Percentiles rank a stretch among this genome's conserved stretches.
Evolutionary conservation across 2,329 filamentous ascomycete genomes (phyloP).

Genomic region (Scolecobasidium constrictum): DNA sequence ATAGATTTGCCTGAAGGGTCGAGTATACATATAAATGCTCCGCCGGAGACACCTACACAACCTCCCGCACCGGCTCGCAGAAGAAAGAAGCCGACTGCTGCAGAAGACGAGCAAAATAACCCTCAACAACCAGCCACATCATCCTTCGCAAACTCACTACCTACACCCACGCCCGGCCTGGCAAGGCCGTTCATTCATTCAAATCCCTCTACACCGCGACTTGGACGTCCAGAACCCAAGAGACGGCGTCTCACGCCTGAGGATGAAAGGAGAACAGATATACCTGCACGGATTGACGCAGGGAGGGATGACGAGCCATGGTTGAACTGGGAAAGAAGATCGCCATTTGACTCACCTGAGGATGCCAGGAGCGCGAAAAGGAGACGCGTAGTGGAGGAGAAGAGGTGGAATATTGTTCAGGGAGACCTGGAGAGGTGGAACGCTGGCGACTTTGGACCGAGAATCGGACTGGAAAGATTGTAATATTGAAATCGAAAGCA

Average conservation of each 20-base stretch:
- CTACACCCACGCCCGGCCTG: slow-evolving; percentile 2
- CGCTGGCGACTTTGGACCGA: slow-evolving; percentile 24
- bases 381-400: slow-evolving; percentile 20
- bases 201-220: slow-evolving; percentile 1
- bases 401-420: slow-evolving; percentile 21
- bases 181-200: neutral
- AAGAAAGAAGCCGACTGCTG: slow-evolving; percentile 1
- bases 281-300: neutral
- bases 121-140: neutral
- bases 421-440: slow-evolving; percentile 24
- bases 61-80: neutral
- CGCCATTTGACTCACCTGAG: neutral
- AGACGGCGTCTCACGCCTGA: slow-evolving; percentile 2
- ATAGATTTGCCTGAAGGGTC: slow-evolving; percentile 3
- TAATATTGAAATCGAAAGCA: no score
- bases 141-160: slow-evolving; percentile 2
- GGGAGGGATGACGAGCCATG: neutral
- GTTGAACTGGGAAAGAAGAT: slow-evolving; percentile 4
- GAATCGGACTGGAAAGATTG: slow-evolving; percentile 22
- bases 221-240: neutral
- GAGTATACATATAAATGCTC: slow-evolving; percentile 2
- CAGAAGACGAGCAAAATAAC: neutral
- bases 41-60: slow-evolving; percentile 6
- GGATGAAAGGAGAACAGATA: neutral
- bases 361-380: slow-evolving; percentile 13